Percentiles rank a stretch among this genome's conserved stretches.
Evolutionary conservation across 257 asterid species (phyloP).

Genomic region (Jaltomata sinuosa): DNA sequence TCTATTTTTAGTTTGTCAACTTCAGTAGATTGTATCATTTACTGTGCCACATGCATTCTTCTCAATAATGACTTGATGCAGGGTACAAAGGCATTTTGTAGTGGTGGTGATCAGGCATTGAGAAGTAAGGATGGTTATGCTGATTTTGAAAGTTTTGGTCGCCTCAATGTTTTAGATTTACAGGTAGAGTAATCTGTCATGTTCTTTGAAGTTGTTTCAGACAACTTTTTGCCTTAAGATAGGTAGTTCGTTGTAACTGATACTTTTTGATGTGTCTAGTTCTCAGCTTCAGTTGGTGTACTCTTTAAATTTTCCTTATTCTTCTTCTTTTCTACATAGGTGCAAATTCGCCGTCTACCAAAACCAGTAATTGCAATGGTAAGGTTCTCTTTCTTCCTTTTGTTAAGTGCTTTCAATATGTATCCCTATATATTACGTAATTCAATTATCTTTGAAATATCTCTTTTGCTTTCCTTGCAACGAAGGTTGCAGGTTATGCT

Average conservation of each 20-base stretch:
- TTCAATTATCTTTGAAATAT: not conserved
- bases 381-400: not conserved
- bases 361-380: conserved; percentile 98
- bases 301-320: not conserved
- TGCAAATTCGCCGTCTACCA: conserved; percentile 93
- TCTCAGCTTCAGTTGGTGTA: not conserved
- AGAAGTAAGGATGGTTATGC: conserved; percentile 80
- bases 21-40: not conserved
- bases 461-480: conserved; percentile 7
- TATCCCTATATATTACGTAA: not conserved
- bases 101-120: conserved; percentile 93
- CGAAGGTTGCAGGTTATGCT: conserved; percentile 95
- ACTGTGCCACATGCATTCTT: not conserved
- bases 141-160: conserved; percentile 75
- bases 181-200: conserved; percentile 37
- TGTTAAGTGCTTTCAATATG: not conserved
- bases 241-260: not conserved
- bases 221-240: not conserved
- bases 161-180: conserved; percentile 84
- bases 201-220: not conserved
- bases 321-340: conserved; percentile 27
- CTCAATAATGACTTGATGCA: conserved; percentile 13
- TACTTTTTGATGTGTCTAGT: not conserved
- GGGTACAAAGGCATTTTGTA: conserved; percentile 84
- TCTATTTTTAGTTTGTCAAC: not conserved